phyloP scores from a whole-genome alignment of 2,329 filamentous ascomycete species.

The Leptographium galeiforme region DNA sequence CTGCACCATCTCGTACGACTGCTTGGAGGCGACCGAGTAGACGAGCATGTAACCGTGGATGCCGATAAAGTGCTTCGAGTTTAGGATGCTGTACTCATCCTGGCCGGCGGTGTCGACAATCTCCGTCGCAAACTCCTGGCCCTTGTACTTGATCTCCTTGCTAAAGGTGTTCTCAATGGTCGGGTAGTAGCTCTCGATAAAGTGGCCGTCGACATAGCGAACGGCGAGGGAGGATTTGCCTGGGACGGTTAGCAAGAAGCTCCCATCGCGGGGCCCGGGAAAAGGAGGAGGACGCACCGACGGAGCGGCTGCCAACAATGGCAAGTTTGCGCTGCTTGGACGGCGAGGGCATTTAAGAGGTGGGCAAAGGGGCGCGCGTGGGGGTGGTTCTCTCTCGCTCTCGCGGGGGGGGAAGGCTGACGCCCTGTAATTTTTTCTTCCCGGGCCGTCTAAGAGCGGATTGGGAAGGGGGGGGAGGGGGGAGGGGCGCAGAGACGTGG shows the following conservation, averaged over 20 bases:
- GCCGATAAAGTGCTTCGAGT: constrained; percentile 97
- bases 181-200: constrained; percentile 97
- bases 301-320: constrained; percentile 87
- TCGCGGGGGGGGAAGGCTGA: too few species aligned
- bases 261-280: not conserved
- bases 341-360: constrained; percentile 26
- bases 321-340: constrained; percentile 89
- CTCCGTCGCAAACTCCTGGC: constrained; percentile 87
- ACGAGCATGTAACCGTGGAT: constrained; percentile 98
- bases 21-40: constrained; percentile 88
- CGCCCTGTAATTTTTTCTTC: not conserved
- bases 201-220: constrained; percentile 93
- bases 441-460: not conserved
- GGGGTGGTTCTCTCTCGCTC: constrained; percentile 4
- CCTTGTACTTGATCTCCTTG: constrained; percentile 85
- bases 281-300: constrained; percentile 32
- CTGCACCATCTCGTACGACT: constrained; percentile 94
- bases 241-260: constrained; percentile 20
- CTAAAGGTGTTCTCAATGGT: constrained; percentile 99
- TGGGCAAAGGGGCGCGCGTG: constrained; percentile 1
- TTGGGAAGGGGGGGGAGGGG: not conserved
- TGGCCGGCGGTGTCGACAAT: constrained; percentile 97
- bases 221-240: constrained; percentile 97
- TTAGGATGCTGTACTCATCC: constrained; percentile 98
- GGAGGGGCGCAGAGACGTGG: not conserved